A percentile compares a stretch with the other conserved stretches of the same genome.
These are phyloP conservation scores for Vaccinium corymbosum DNA, from an alignment of 148 eudicot species.

Conservation along the genomic window DNA sequence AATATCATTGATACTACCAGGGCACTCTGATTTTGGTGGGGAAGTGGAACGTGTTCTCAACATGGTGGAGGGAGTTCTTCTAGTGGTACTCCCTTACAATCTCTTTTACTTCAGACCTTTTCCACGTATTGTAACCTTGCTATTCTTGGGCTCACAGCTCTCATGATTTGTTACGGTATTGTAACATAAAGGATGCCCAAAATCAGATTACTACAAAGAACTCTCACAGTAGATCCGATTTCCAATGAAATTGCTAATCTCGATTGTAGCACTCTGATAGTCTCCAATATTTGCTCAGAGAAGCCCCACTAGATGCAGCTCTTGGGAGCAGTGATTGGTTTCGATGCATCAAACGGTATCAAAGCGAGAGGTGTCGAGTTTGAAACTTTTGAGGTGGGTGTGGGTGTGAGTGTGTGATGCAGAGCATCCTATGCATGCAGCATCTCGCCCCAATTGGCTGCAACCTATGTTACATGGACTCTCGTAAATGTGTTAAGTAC, in stretches of 20 bases:
- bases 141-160: background rate
- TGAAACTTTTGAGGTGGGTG: background rate
- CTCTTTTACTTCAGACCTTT: slow-evolving; percentile 10
- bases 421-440: background rate
- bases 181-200: background rate
- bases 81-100: slow-evolving; percentile 56
- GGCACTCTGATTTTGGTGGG: slow-evolving; percentile 99
- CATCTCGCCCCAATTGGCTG: background rate
- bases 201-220: background rate
- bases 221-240: background rate
- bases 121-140: background rate
- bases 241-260: background rate
- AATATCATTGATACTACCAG: slow-evolving; percentile 98
- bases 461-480: background rate
- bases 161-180: background rate
- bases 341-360: background rate
- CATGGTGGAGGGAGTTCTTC: slow-evolving; percentile 97
- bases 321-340: background rate
- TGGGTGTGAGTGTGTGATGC: background rate
- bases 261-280: background rate
- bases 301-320: background rate
- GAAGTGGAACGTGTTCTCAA: slow-evolving; percentile 98
- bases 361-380: background rate
- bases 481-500: background rate
- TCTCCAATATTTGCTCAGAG: background rate